Conservation (phyloP, 495 filamentous ascomycete genomes). For the Penicillium taxi region DNA sequence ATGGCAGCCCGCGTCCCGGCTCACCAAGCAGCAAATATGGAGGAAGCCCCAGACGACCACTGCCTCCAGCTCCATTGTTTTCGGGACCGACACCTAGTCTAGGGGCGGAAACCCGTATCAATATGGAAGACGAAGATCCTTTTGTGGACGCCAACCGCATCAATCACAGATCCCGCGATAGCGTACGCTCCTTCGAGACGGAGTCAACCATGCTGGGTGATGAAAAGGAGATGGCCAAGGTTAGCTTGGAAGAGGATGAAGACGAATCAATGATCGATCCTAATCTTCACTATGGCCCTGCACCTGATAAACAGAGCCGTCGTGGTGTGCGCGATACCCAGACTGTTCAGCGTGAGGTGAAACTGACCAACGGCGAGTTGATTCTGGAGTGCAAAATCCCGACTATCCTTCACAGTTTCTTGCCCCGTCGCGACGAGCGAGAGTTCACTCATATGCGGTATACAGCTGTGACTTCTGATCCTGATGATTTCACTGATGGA, state of each 20-base stretch:
- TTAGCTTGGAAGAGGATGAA: conserved; percentile 39
- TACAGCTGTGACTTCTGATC: conserved; percentile 97
- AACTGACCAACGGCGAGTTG: conserved; percentile 92
- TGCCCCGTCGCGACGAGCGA: conserved; percentile 81
- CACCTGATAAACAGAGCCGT: conserved; percentile 76
- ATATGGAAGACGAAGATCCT: conserved; percentile 60
- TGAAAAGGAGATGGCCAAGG: conserved; percentile 40
- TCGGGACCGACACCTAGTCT: conserved; percentile 34
- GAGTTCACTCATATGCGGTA: conserved; percentile 99
- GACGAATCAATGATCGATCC: conserved; percentile 29
- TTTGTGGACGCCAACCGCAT: conserved; percentile 59
- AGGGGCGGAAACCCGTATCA: conserved; percentile 36
- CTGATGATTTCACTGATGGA: conserved; percentile 84
- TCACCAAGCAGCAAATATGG: conserved; percentile 83
- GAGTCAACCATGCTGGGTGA: conserved; percentile 56
- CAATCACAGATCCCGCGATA: conserved; percentile 33
- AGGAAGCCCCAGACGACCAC: conserved; percentile 72
- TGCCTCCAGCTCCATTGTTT: conserved; percentile 90
- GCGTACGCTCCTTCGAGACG: conserved; percentile 55
- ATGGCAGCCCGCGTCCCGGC: conserved; percentile 83
- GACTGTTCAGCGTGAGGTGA: conserved; percentile 89
- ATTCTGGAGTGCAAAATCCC: conserved; percentile 99
- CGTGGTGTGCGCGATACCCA: conserved; percentile 76
- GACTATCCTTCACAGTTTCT: conserved; percentile 90
- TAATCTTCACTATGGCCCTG: conserved; percentile 71